Base-by-base conservation (phyloP, 2,329 filamentous ascomycete genomes). In the Fusarium pseudoanthophilum region DNA sequence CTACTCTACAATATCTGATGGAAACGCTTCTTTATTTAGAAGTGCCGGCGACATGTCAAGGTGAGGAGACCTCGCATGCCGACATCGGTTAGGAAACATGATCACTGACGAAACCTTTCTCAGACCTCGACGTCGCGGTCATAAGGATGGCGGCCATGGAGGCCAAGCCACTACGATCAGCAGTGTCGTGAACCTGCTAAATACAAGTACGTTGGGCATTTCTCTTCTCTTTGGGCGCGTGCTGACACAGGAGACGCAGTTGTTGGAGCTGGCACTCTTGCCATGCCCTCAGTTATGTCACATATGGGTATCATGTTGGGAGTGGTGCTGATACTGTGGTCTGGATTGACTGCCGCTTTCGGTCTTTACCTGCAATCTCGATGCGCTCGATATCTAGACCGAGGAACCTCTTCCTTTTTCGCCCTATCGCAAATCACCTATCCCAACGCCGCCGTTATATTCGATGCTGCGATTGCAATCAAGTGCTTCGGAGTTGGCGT, bases 401-500 rank as follows among this genome's bases (percentile, higher is more conserved):
- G 94, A 70, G 96, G 96, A 46, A 90, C 90, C 10, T 90, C 95
- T 2, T 97, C 95, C 40, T 99, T 99, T 85, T 98, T 98, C 80
- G 95, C 95, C n/a, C 86, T 99, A 21, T 97, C 95, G 20, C 95
- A 99, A 82, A 90, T 99, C 72, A 98, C 96, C 10, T 99, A 98
- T 78, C 96, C 96, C 3, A 97, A 97, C 81, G 95, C 95, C 5
- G 94, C 96, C 14, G 94, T 99, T 52, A 87, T 98, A 51, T 99
- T 99, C 81, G 96, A 99, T 83, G 92, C 92, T 11, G 96, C 96
- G 11, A 99, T 99, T 80, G 95, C 95, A 18, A 91, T 99, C 79
- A 99, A 99, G 82, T 99, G 96, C 83, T 99, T 99, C 80, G 96
- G 96, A 42, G 96, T 99, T 15, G 96, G 93, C 28, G 94, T 98